These are phyloP conservation scores for Fusarium sp. DNA, from an alignment of 2,329 filamentous ascomycete genomes.

Conservation along the genomic window DNA sequence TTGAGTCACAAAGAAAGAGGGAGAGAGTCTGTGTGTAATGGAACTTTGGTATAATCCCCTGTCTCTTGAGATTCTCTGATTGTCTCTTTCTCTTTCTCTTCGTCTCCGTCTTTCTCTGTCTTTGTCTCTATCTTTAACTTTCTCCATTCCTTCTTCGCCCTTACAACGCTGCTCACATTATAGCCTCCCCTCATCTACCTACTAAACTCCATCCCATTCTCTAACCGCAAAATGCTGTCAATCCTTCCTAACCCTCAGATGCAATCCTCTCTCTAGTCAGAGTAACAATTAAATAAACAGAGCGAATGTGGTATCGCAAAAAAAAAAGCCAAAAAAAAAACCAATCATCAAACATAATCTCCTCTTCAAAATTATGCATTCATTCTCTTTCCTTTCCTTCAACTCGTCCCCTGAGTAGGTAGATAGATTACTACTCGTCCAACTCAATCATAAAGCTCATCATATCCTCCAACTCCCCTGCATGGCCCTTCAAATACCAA, in stretches of 20 bases:
- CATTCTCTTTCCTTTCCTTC: conserved; percentile 17
- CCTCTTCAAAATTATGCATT: conserved; percentile 29
- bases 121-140: conserved; percentile 3
- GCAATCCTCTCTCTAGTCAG: conserved; percentile 38
- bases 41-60: conserved; percentile 29
- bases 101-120: conserved; percentile 1
- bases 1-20: neutral
- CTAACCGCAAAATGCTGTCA: conserved; percentile 39
- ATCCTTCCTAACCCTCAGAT: conserved; percentile 27
- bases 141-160: neutral
- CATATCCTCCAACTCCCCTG: neutral
- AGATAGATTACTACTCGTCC: conserved; percentile 22
- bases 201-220: conserved; percentile 44
- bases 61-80: neutral
- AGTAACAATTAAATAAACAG: conserved; percentile 27
- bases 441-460: neutral
- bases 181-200: conserved; percentile 23
- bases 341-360: conserved; percentile 42
- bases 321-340: neutral
- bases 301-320: conserved; percentile 46
- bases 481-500: conserved; percentile 2
- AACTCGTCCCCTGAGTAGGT: neutral
- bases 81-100: neutral
- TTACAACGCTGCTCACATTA: conserved; percentile 8
- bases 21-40: neutral